These are phyloP conservation scores for Cochlearia excelsa DNA, from an alignment of 345 rosid genomes.

Conservation along the genomic window DNA sequence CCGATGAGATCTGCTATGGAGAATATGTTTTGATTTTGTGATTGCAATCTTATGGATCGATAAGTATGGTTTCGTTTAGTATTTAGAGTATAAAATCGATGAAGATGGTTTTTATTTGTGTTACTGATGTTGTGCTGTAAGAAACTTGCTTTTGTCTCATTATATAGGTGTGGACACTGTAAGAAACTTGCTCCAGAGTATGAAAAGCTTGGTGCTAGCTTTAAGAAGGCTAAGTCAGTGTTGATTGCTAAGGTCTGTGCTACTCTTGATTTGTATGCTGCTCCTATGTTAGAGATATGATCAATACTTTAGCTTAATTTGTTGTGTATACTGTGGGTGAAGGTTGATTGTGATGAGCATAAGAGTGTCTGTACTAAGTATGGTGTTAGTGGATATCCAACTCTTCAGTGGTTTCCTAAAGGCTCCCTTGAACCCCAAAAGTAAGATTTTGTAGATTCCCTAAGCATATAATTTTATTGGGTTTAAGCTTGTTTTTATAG, in stretches of 20 bases:
- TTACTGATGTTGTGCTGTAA: not conserved
- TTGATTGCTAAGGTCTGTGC: constrained; percentile 84
- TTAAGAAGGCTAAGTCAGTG: constrained; percentile 78
- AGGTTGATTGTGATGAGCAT: constrained; percentile 99
- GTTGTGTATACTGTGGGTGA: constrained; percentile 27
- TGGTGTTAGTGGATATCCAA: constrained; percentile 96
- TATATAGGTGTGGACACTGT: constrained; percentile 95
- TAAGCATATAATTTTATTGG: not conserved
- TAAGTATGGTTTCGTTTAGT: not conserved
- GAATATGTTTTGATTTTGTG: constrained; percentile 14
- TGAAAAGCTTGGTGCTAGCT: constrained; percentile 88
- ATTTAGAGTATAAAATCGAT: not conserved
- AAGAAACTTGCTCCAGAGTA: constrained; percentile 98
- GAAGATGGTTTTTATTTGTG: not conserved
- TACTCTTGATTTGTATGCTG: constrained; percentile 6
- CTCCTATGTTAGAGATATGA: constrained; percentile 12
- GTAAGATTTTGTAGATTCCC: constrained; percentile 43
- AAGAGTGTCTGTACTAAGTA: constrained; percentile 80
- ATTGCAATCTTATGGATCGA: not conserved
- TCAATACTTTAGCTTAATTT: constrained; percentile 14
- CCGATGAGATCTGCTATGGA: constrained; percentile 4
- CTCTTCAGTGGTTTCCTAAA: constrained; percentile 92
- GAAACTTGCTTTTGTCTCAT: no score
- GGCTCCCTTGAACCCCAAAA: constrained; percentile 91
- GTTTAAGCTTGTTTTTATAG: not conserved